Conservation (phyloP, 1,284 basidiomycete species). For the Afroboletus lepidellus region DNA sequence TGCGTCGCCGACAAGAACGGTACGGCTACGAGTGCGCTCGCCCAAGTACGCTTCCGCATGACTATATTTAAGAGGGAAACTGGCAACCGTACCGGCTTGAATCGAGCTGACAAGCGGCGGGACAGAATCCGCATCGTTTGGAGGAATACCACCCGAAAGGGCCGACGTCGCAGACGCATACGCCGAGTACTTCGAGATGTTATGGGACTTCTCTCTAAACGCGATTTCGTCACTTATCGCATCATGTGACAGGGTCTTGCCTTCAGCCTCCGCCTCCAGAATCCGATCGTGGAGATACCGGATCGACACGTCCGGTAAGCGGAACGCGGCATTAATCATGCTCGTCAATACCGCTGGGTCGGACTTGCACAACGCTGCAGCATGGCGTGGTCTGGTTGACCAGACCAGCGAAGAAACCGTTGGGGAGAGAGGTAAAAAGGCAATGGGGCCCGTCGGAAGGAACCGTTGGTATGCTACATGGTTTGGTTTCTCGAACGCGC, state of each 20-base stretch:
- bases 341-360: conserved; percentile 64
- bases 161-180: conserved; percentile 49
- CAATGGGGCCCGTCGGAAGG: conserved; percentile 93
- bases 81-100: conserved; percentile 78
- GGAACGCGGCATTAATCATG: conserved; percentile 92
- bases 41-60: conserved; percentile 90
- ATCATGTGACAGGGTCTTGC: conserved; percentile 42
- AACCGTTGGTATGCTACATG: conserved; percentile 93
- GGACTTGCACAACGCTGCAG: conserved; percentile 68
- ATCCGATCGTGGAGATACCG: conserved; percentile 66
- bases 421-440: conserved; percentile 85
- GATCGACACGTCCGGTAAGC: conserved; percentile 77
- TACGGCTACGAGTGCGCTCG: conserved; percentile 62
- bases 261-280: conserved; percentile 49
- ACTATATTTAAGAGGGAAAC: conserved; percentile 86
- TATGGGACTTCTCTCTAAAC: conserved; percentile 69
- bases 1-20: conserved; percentile 92
- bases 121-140: conserved; percentile 58
- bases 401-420: conserved; percentile 89
- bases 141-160: conserved; percentile 52
- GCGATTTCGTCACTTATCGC: conserved; percentile 58
- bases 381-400: conserved; percentile 84
- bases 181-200: conserved; percentile 58
- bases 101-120: conserved; percentile 78
- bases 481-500: conserved; percentile 60